Evolutionary conservation across 495 filamentous ascomycete genomes (phyloP).

Genomic region (Aspergillus coremiiformis): DNA sequence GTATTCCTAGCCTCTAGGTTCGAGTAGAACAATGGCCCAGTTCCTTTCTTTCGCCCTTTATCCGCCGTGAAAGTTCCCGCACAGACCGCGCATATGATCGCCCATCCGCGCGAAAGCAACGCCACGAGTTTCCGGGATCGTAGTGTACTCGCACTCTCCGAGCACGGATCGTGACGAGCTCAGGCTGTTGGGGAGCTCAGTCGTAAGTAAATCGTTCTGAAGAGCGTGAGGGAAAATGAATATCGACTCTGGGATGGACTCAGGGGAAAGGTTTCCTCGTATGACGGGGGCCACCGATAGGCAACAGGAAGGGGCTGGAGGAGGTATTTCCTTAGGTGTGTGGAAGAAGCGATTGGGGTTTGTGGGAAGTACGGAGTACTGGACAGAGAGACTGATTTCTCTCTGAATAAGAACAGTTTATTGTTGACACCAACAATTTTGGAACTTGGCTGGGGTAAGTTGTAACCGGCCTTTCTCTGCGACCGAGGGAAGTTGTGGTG

Average conservation of each 20-base stretch:
- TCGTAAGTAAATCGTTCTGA: background rate
- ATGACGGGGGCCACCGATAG: background rate
- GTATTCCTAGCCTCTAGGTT: background rate
- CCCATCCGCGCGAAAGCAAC: conserved; percentile 16
- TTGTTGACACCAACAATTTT: background rate
- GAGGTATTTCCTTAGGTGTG: background rate
- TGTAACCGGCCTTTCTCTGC: conserved; percentile 5
- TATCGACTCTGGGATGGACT: background rate
- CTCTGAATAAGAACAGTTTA: background rate
- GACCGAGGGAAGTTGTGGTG: conserved; percentile 10
- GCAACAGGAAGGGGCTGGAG: background rate
- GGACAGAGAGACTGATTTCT: too few species aligned
- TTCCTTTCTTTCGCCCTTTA: conserved; percentile 8
- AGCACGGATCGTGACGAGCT: background rate
- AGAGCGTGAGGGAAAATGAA: background rate
- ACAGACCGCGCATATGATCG: conserved; percentile 2
- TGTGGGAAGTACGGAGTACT: background rate
- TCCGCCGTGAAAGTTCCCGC: conserved; percentile 11
- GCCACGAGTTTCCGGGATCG: background rate
- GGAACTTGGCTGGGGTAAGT: background rate
- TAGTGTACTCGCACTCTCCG: background rate
- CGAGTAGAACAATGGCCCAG: background rate
- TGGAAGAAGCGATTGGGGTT: background rate
- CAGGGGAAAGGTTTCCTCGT: background rate
- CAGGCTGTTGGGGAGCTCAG: background rate